Evolutionary conservation across 139 green algal species (phyloP), one percentile per base, ranked within the genome.

Genomic region (Dunaliella sp.): DNA sequence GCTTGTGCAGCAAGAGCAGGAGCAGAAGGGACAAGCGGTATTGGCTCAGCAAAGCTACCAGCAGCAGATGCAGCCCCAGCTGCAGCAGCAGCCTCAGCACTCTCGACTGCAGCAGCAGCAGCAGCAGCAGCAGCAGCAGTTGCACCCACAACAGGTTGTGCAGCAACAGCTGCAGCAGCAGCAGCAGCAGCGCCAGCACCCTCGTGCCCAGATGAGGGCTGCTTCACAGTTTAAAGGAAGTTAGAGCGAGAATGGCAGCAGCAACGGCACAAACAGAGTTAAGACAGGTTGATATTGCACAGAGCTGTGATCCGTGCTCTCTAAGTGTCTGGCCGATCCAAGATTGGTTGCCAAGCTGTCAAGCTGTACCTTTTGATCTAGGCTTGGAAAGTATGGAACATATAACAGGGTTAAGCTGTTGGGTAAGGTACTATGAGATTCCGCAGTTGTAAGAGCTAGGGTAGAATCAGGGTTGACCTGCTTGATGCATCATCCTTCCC

Each of bases 81-180:
- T 80, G 65, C 59, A 80, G 58, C 3, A 80, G 31, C 28, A 58
- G 59, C 32, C 2, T 57, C 37, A 81, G 57, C 80, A 72, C 26
- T 65, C 72, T 34, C 85, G 32, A 73, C 80, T 33, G n/a, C 37
- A 28, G 25, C 81, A 35, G 35, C 77, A 59, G 82, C 36, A 72
- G 36, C 65, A 48, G 33, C 88, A 82, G 76, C 80, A 38, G 59
- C 81, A 86, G 86, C 76, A 83, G 65, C 58, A 82, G 81, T 37
- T 82, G 22, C 73, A 78, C 16, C 73, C 26, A 24, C 58, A 74
- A 24, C 58, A 74, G 58, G 22, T n/a, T 21, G 28, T 22, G 75
- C 48, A 57, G 73, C 81, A 79, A 82, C 81, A 32, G 36, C 38
- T 34, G 38, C 82, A 75, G 81, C 85, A 72, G 73, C 86, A 36